phyloP scores from a whole-genome alignment of 2,329 filamentous ascomycete species.

The Diaporthe sp. region DNA sequence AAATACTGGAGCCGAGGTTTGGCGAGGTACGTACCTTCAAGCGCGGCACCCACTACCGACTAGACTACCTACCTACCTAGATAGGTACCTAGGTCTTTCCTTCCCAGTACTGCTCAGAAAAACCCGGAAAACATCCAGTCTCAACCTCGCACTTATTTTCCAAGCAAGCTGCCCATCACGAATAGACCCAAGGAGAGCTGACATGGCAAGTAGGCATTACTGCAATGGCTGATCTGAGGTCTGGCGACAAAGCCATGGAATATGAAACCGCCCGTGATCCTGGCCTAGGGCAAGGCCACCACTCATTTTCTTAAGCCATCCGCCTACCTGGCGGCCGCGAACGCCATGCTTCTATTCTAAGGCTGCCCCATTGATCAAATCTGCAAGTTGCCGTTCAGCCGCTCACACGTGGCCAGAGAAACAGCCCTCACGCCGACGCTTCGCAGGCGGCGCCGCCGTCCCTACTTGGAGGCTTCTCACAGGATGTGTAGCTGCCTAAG shows the following conservation, averaged over 20 bases:
- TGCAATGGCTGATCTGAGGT: neutral
- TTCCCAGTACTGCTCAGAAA: neutral
- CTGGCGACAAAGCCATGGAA: neutral
- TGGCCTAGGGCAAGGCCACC: neutral
- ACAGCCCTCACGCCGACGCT: neutral
- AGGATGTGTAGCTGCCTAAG: neutral
- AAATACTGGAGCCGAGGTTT: slow-evolving; percentile 15
- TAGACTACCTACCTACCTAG: neutral
- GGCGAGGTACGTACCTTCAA: slow-evolving; percentile 9
- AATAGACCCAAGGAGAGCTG: neutral
- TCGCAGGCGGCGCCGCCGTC: neutral
- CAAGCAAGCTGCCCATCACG: neutral
- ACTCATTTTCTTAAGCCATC: neutral
- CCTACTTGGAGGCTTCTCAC: neutral
- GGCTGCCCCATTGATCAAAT: neutral
- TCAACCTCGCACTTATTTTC: neutral
- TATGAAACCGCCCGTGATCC: neutral
- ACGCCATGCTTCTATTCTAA: neutral
- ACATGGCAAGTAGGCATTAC: neutral
- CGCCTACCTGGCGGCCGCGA: neutral
- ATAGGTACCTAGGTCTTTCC: no score
- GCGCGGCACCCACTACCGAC: neutral
- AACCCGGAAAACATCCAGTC: neutral
- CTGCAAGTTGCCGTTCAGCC: neutral
- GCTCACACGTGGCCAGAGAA: neutral